phyloP scores from a whole-genome alignment of 2,329 filamentous ascomycete species.

The Apiospora marii region DNA sequence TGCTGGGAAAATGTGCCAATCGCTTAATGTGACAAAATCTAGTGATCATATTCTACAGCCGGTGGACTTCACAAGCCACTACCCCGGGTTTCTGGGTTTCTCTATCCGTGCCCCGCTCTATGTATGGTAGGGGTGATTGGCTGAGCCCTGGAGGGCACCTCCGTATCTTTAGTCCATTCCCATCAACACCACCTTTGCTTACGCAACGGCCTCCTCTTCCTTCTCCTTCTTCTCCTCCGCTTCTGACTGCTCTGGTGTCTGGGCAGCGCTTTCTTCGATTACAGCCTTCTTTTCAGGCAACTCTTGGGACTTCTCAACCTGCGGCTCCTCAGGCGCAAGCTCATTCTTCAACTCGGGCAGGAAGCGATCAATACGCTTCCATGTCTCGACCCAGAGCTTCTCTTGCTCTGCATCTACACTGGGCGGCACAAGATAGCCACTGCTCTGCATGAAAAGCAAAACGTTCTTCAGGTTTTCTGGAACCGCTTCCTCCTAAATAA shows the following conservation, averaged over 20 bases:
- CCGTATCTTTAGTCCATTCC: not conserved
- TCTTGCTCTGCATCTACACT: conserved; percentile 61
- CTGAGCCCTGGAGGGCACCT: not conserved
- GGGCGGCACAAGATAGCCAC: conserved; percentile 81
- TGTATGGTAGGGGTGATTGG: not conserved
- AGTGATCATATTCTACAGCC: conserved; percentile 10
- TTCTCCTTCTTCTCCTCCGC: not conserved
- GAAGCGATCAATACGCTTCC: conserved; percentile 72
- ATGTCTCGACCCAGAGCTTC: conserved; percentile 68
- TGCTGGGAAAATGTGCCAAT: not conserved
- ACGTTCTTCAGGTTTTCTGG: conserved; percentile 97
- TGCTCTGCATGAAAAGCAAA: conserved; percentile 91
- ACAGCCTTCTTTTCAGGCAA: not conserved
- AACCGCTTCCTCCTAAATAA: conserved; percentile 85
- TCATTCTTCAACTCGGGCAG: conserved; percentile 67
- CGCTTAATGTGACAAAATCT: conserved; percentile 4
- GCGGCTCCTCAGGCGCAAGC: conserved; percentile 59
- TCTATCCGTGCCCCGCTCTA: conserved; percentile 4
- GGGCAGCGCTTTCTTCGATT: not conserved
- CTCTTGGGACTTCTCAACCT: not conserved
- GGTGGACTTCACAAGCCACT: not conserved
- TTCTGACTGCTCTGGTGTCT: not conserved
- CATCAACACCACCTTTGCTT: not conserved
- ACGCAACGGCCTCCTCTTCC: not conserved
- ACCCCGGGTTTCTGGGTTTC: not conserved